Evolutionary conservation across 2,329 filamentous ascomycete genomes (phyloP).

Genomic region (Colletotrichum cereale): DNA sequence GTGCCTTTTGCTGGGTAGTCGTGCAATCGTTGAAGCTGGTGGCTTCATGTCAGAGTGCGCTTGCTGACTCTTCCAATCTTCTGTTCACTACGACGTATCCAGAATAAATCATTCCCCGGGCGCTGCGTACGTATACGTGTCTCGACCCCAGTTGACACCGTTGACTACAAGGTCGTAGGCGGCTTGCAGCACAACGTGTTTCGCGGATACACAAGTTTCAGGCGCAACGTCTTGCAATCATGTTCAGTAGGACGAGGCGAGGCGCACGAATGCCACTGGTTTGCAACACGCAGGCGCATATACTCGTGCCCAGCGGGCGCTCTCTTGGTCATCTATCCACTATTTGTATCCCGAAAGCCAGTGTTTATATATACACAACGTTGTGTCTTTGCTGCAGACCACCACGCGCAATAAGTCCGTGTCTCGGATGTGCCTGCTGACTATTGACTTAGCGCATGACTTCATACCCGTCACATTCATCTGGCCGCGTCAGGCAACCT

Average conservation of each 20-base stretch:
- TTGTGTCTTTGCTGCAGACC: slow-evolving; percentile 1
- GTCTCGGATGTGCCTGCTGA: neutral
- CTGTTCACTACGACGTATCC: neutral
- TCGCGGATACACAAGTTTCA: neutral
- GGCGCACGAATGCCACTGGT: neutral
- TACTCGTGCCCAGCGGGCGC: neutral
- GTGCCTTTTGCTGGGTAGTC: neutral
- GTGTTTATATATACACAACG: neutral
- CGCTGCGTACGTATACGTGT: neutral
- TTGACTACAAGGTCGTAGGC: neutral
- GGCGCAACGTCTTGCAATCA: neutral
- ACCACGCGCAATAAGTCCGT: neutral
- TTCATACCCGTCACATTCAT: neutral
- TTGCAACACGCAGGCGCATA: neutral
- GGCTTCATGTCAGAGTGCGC: neutral
- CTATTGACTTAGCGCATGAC: neutral
- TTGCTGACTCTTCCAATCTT: slow-evolving; percentile 5
- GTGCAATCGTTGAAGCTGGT: neutral
- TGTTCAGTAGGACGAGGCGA: neutral
- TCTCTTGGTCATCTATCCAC: neutral
- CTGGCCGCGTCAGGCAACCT: neutral
- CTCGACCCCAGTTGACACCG: neutral
- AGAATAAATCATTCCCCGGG: neutral
- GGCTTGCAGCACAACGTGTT: neutral
- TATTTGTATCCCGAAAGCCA: neutral